A percentile compares a stretch with the other conserved stretches of the same genome.
Evolutionary conservation across 2,329 filamentous ascomycete genomes (phyloP).

Genomic region (Tetracladium maxilliforme): DNA sequence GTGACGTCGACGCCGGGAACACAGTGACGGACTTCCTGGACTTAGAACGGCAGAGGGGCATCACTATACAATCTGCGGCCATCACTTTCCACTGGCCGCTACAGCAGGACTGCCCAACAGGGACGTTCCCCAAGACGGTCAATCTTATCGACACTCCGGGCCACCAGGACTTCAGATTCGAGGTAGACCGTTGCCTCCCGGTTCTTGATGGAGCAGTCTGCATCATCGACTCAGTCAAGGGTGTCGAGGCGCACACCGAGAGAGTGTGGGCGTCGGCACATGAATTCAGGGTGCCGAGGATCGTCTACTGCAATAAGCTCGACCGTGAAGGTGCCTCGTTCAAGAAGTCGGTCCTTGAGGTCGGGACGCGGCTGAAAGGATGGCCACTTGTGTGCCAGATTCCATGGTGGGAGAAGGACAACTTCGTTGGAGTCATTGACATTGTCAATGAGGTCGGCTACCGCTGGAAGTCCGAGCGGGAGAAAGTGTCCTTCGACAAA

Average conservation of each 20-base stretch:
- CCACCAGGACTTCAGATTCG: conserved; percentile 94
- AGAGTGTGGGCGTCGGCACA: conserved; percentile 89
- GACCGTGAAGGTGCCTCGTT: conserved; percentile 75
- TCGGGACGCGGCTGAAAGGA: conserved; percentile 62
- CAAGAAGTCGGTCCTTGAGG: conserved; percentile 70
- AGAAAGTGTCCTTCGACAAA: too few species aligned
- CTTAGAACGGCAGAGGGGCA: conserved; percentile 79
- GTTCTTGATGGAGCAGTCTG: conserved; percentile 86
- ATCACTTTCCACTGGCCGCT: conserved; percentile 92
- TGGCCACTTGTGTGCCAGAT: conserved; percentile 92
- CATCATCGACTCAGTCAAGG: conserved; percentile 81
- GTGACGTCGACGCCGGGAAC: conserved; percentile 92
- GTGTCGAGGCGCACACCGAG: conserved; percentile 93
- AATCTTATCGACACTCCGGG: conserved; percentile 95
- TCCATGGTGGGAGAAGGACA: conserved; percentile 80
- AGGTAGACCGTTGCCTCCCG: conserved; percentile 79
- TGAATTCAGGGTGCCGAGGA: conserved; percentile 68
- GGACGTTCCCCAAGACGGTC: conserved; percentile 54
- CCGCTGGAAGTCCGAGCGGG: conserved; percentile 45
- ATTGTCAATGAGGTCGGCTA: conserved; percentile 62
- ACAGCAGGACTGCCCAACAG: conserved; percentile 11
- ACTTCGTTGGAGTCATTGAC: conserved; percentile 75
- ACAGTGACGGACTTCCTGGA: conserved; percentile 96
- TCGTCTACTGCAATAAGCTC: conserved; percentile 74
- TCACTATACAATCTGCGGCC: conserved; percentile 94